Evolutionary conservation across 2,329 filamentous ascomycete species (phyloP), one percentile per base, ranked within the genome.

Genomic region (Botrytis porri): DNA sequence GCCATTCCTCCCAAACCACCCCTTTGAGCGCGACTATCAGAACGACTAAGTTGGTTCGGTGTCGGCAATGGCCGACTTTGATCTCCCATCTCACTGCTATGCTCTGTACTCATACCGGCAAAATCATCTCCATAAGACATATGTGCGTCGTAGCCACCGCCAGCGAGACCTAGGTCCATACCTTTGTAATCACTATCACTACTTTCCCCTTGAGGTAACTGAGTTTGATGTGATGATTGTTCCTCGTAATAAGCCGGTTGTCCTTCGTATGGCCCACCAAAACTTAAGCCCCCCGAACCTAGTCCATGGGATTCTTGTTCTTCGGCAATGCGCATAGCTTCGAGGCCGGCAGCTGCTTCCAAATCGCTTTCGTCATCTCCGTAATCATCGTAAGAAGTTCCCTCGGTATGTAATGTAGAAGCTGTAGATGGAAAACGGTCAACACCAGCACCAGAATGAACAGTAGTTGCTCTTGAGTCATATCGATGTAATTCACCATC

Each of bases 281-380:
- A 88, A 86, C 29, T 86, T 83, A 77, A 84, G 83, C 25, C 86
- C 85, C 76, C 86, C 85, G 78, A 88, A 90, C 77, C 75, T 63
- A 88, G 87, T 73, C 88, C 86, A 67, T 89, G 88, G 69, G 90
- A 89, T 74, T 97, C 93, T 80, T 90, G 86, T 81, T 94, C 88
- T 75, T 97, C 94, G 7, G 94, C 94, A 83, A 95, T 89, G 73
- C 90, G 90, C 87, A 98, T 89, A 76, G 94, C 94, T 80, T 93
- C 88, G 69, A 97, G 84, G 25, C 96, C 95, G 74, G 93, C 93
- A 57, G 92, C 90, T 32, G 92, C 95, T 81, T 98, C 95, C 0
- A 92, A 90, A 80, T 98, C 95, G 79, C 94, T 97, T 67, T 97
- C 94, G 71, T 95, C 92, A 20, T 86, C 86, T 29, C 84, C 92